A percentile compares a stretch with the other conserved stretches of the same genome.
phyloP scores from a whole-genome alignment of 2,329 filamentous ascomycete genomes.

The Paraphoma chrysanthemicola region DNA sequence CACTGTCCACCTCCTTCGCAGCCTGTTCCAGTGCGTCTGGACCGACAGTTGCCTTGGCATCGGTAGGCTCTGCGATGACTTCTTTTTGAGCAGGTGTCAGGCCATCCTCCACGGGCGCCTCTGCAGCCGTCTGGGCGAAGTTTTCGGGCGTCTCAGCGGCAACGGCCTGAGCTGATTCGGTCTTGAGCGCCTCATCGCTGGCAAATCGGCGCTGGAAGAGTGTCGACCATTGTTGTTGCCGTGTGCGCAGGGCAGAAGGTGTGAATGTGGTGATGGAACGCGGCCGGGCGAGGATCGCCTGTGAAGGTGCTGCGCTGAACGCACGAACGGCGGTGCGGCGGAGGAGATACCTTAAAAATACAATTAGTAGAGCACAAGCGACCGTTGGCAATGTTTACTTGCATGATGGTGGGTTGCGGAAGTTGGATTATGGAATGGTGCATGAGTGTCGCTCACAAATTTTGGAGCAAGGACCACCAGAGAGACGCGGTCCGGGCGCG shows the following conservation, averaged over 20 bases:
- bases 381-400: slow-evolving; percentile 2
- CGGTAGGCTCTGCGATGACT: slow-evolving; percentile 30
- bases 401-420: slow-evolving; percentile 21
- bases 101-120: slow-evolving; percentile 44
- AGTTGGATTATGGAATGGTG: background rate
- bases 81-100: slow-evolving; percentile 34
- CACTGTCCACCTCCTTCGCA: background rate
- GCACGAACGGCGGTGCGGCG: slow-evolving; percentile 65
- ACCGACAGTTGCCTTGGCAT: slow-evolving; percentile 36
- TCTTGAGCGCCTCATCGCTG: slow-evolving; percentile 54
- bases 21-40: slow-evolving; percentile 31
- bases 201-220: slow-evolving; percentile 57
- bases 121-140: slow-evolving; percentile 45
- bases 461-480: background rate
- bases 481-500: background rate
- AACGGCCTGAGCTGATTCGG: slow-evolving; percentile 43
- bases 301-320: slow-evolving; percentile 55
- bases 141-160: slow-evolving; percentile 32
- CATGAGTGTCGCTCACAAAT: background rate
- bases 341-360: slow-evolving; percentile 61
- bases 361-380: background rate
- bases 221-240: slow-evolving; percentile 49
- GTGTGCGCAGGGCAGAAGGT: slow-evolving; percentile 37
- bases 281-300: slow-evolving; percentile 52
- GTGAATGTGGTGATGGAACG: slow-evolving; percentile 45